Percentiles rank a stretch among this genome's conserved stretches.
These are phyloP conservation scores for Chalciporus pseudorubinellus DNA, from an alignment of 768 basidiomycete species.

Conservation along the genomic window DNA sequence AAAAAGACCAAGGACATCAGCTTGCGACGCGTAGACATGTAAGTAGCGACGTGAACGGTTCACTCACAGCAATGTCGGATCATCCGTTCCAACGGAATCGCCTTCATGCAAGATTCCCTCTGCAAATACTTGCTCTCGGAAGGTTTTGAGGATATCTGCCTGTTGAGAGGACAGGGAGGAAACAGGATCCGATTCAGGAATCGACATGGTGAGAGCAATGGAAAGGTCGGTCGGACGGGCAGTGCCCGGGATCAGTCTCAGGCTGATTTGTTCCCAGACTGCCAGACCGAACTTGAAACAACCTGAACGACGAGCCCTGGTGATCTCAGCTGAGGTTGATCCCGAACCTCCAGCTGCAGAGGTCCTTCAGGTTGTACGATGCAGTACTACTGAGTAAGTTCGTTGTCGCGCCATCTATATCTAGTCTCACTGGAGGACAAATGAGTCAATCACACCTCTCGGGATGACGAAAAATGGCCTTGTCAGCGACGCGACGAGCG, in stretches of 20 bases:
- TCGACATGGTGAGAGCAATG: conserved; percentile 12
- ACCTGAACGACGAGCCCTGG: too few relatives aligned
- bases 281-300: too few relatives aligned
- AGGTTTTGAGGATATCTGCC: conserved; percentile 42
- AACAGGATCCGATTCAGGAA: conserved; percentile 1
- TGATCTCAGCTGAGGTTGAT: too few relatives aligned
- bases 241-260: neutral
- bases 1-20: neutral
- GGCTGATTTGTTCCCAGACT: neutral
- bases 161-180: conserved; percentile 24
- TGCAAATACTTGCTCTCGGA: conserved; percentile 49
- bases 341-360: too few relatives aligned
- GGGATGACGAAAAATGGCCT: too few relatives aligned
- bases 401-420: too few relatives aligned
- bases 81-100: conserved; percentile 60
- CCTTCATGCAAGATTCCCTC: conserved; percentile 59
- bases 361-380: too few relatives aligned
- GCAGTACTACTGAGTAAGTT: too few relatives aligned
- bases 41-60: neutral
- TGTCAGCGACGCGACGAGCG: too few relatives aligned
- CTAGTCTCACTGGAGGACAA: too few relatives aligned
- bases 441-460: too few relatives aligned
- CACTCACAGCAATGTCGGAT: conserved; percentile 56
- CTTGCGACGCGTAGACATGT: neutral
- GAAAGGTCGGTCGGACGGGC: neutral